Conservation (phyloP, 371 early-diverging fungal genomes). For the Rhizopus stolonifer region DNA sequence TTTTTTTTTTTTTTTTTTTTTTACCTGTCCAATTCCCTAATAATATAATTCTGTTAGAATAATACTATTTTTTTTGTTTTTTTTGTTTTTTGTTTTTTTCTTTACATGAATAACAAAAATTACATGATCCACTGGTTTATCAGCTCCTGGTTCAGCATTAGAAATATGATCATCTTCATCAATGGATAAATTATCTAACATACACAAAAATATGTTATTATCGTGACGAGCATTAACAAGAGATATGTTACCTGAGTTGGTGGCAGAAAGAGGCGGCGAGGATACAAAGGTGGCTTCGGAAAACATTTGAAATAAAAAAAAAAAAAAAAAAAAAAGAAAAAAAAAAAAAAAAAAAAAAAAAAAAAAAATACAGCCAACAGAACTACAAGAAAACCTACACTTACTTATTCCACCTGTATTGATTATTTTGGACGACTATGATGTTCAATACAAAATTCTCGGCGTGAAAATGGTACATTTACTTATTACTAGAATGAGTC, state of each 20-base stretch:
- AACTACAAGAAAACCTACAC: conserved; percentile 20
- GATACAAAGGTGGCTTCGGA: conserved; percentile 48
- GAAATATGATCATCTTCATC: background rate
- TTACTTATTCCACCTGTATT: conserved; percentile 33
- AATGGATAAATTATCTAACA: background rate
- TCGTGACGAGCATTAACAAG: too few relatives aligned
- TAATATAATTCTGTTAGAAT: background rate
- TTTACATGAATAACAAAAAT: conserved; percentile 63
- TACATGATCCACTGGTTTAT: conserved; percentile 44
- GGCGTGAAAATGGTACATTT: conserved; percentile 31
- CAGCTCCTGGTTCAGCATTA: conserved; percentile 5
- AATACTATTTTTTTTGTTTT: background rate
- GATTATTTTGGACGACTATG: conserved; percentile 37
- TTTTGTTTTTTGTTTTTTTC: background rate
- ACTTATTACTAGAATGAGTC: conserved; percentile 24
- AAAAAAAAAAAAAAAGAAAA: conserved; percentile 1
- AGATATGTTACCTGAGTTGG: conserved; percentile 24
- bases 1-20: background rate
- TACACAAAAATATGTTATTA: background rate
- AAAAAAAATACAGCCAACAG: conserved; percentile 3
- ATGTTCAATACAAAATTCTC: conserved; percentile 26
- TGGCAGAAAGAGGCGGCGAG: conserved; percentile 39
- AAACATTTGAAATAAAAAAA: conserved; percentile 26
- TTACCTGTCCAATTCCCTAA: conserved; percentile 67
- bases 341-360: conserved; percentile 6